Evolutionary conservation across 1,139 yeast species (phyloP).

Genomic region (Yamadazyma epiphylla): DNA sequence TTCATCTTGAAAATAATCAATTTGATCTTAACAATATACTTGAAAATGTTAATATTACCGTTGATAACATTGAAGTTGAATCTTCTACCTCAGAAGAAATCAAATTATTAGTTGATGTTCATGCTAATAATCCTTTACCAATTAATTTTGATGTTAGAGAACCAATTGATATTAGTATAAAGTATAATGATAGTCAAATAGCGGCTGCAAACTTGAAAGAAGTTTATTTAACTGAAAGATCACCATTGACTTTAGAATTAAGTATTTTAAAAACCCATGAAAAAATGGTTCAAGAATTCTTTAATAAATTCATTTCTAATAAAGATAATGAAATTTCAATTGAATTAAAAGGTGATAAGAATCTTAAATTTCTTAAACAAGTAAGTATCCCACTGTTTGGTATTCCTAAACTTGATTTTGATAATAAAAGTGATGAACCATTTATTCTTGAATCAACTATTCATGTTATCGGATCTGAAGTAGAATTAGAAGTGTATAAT

Average conservation of each 20-base stretch:
- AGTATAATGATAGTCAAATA: not conserved
- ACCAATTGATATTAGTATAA: not conserved
- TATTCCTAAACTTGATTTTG: constrained; percentile 4
- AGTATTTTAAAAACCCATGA: not conserved
- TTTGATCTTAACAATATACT: not conserved
- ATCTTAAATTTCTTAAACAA: constrained; percentile 1
- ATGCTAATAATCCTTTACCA: not conserved
- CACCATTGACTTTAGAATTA: not conserved
- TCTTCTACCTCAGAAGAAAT: not conserved
- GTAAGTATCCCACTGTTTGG: not conserved
- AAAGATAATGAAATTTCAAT: not conserved
- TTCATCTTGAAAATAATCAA: not conserved
- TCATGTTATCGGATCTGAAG: constrained; percentile 49
- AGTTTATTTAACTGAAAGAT: not conserved
- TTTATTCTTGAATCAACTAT: constrained; percentile 28
- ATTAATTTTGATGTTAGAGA: not conserved
- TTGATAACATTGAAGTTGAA: not conserved
- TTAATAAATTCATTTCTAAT: constrained; percentile 4
- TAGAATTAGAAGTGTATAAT: constrained; percentile 48
- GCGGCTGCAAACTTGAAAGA: not conserved
- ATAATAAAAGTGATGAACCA: constrained; percentile 2
- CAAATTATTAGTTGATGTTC: not conserved
- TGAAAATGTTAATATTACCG: not conserved
- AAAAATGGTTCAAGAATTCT: too few species aligned
- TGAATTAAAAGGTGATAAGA: constrained; percentile 1